phyloP scores from a whole-genome alignment of 805 yeast species.

The Starmerella apicola region DNA sequence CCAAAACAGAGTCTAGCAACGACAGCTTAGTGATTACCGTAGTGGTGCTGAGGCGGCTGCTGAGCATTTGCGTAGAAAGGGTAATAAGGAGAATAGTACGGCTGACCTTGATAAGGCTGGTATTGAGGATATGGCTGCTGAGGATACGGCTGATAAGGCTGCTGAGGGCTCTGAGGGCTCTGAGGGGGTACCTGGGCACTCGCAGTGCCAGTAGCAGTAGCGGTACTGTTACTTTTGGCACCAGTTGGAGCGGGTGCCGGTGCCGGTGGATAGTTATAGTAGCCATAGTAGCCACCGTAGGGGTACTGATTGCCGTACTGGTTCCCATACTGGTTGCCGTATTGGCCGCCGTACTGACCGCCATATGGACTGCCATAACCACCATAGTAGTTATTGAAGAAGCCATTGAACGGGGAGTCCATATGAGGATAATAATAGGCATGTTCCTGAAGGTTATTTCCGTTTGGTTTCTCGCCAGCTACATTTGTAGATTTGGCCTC shows the following conservation, averaged over 20 bases:
- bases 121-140: background rate
- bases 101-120: background rate
- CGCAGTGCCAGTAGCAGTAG: background rate
- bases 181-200: too few relatives aligned
- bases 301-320: background rate
- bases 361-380: background rate
- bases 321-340: background rate
- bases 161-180: background rate
- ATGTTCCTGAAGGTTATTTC: too few relatives aligned
- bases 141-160: background rate
- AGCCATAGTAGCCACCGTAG: background rate
- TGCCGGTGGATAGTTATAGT: background rate
- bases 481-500: too few relatives aligned
- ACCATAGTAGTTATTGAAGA: too few relatives aligned
- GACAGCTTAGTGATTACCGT: too few relatives aligned
- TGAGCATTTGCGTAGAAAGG: background rate
- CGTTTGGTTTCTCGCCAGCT: too few relatives aligned
- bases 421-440: too few relatives aligned
- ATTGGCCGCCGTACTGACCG: background rate
- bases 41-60: background rate
- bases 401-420: too few relatives aligned
- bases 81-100: background rate
- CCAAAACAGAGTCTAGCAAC: too few relatives aligned
- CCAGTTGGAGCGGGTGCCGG: background rate
- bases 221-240: background rate